phyloP scores from a whole-genome alignment of 176 grass and related monocot species.

The Themeda triandra region DNA sequence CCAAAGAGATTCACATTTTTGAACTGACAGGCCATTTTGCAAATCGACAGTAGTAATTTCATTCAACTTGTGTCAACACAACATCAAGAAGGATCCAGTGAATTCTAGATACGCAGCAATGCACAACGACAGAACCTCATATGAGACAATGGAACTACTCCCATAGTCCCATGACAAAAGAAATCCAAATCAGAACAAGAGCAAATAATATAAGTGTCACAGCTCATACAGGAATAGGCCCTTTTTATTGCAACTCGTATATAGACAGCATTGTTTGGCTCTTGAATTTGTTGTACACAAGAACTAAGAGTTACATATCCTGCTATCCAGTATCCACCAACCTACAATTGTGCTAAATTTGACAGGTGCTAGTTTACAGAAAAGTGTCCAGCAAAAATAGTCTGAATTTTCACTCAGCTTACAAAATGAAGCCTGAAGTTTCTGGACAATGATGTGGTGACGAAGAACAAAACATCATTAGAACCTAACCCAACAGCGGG shows the following conservation, averaged over 20 bases:
- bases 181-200: not conserved
- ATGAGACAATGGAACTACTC: not conserved
- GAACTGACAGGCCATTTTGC: too few relatives aligned
- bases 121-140: not conserved
- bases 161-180: not conserved
- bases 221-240: not conserved
- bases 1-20: not conserved
- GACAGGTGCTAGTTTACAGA: not conserved
- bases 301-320: not conserved
- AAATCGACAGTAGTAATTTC: too few relatives aligned
- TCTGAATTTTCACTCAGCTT: not conserved
- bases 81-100: too few relatives aligned
- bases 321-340: not conserved
- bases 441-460: not conserved
- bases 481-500: slow-evolving; percentile 93
- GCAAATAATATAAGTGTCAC: not conserved
- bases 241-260: not conserved
- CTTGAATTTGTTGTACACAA: slow-evolving; percentile 1
- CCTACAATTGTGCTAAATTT: not conserved
- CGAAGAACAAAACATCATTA: slow-evolving; percentile 27
- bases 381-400: not conserved
- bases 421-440: not conserved
- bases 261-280: not conserved
- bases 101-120: too few relatives aligned
- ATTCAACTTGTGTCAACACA: too few relatives aligned